A percentile compares a stretch with the other conserved stretches of the same genome.
phyloP scores from a whole-genome alignment of 2,329 filamentous ascomycete genomes.

The Sporothrix schenckii region DNA sequence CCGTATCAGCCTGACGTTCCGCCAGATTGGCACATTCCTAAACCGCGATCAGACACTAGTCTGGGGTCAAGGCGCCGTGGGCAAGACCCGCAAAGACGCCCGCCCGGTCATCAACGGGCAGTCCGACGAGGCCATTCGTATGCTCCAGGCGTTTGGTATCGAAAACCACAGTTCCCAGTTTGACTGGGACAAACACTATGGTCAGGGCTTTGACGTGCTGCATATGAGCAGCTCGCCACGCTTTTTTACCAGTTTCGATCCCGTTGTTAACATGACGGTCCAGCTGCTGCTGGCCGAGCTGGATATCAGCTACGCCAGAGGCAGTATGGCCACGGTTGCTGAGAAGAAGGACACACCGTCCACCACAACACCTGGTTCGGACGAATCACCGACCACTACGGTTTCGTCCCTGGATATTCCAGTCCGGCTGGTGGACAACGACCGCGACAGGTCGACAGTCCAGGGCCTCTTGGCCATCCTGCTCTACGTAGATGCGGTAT shows the following conservation, averaged over 20 bases:
- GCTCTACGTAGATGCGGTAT: constrained; percentile 62
- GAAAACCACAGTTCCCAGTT: constrained; percentile 79
- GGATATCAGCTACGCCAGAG: constrained; percentile 52
- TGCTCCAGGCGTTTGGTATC: constrained; percentile 78
- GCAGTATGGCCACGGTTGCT: constrained; percentile 45
- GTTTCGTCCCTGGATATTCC: constrained; percentile 29
- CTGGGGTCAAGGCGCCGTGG: constrained; percentile 87
- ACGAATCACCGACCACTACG: constrained; percentile 33
- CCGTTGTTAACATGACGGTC: constrained; percentile 54
- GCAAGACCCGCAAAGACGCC: constrained; percentile 65
- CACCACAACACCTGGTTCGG: background rate
- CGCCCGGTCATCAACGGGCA: constrained; percentile 70
- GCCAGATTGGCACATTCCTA: constrained; percentile 84
- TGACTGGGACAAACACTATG: constrained; percentile 76
- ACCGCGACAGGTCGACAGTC: constrained; percentile 51
- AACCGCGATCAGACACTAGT: constrained; percentile 66
- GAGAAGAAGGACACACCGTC: constrained; percentile 38
- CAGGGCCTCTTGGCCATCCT: constrained; percentile 58
- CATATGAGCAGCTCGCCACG: constrained; percentile 61
- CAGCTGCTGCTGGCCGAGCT: constrained; percentile 55
- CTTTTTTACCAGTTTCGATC: constrained; percentile 55
- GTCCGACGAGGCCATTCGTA: constrained; percentile 62
- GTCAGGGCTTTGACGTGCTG: constrained; percentile 79
- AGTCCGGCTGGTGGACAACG: constrained; percentile 60
- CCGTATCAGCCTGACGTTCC: constrained; percentile 90